A percentile compares a stretch with the other conserved stretches of the same genome.
Evolutionary conservation across 768 basidiomycete species (phyloP).

Genomic region (Fomitopsis serialis): DNA sequence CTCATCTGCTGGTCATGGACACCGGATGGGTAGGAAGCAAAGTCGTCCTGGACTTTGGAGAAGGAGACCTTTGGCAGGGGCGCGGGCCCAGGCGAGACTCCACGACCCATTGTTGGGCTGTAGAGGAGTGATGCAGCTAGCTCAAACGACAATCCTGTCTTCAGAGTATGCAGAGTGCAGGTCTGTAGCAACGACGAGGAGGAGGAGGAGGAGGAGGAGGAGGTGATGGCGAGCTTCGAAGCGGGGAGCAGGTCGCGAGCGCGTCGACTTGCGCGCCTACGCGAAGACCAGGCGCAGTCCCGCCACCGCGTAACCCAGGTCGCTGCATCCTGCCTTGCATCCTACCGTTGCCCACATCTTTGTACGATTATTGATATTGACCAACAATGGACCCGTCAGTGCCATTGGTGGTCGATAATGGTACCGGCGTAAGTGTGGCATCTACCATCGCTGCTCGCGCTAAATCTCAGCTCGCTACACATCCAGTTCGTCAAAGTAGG

Average conservation of each 20-base stretch:
- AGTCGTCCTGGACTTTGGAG: slow-evolving; percentile 58
- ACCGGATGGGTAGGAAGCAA: slow-evolving; percentile 53
- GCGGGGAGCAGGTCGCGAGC: not conserved
- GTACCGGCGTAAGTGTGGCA: slow-evolving; percentile 46
- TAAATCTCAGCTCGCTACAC: not conserved
- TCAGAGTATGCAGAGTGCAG: not conserved
- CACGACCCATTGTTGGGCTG: slow-evolving; percentile 30
- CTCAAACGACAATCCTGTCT: not conserved
- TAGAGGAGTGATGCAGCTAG: too few relatives aligned
- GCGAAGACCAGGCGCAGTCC: slow-evolving; percentile 3
- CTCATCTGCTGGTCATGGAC: slow-evolving; percentile 58
- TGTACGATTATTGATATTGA: not conserved
- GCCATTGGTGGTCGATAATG: slow-evolving; percentile 57
- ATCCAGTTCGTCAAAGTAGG: slow-evolving; percentile 59
- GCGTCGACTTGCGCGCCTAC: not conserved
- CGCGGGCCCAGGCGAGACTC: slow-evolving; percentile 30
- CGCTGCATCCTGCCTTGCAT: slow-evolving; percentile 8
- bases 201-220: too few relatives aligned
- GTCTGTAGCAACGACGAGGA: too few relatives aligned
- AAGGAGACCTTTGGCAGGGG: slow-evolving; percentile 66
- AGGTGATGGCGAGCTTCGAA: not conserved
- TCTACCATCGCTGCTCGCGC: not conserved
- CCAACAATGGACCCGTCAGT: slow-evolving; percentile 27
- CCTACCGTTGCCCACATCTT: slow-evolving; percentile 1
- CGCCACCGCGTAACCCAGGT: not conserved